phyloP scores from a whole-genome alignment of 1,284 basidiomycete genomes.

The Pisolithus thermaeus region DNA sequence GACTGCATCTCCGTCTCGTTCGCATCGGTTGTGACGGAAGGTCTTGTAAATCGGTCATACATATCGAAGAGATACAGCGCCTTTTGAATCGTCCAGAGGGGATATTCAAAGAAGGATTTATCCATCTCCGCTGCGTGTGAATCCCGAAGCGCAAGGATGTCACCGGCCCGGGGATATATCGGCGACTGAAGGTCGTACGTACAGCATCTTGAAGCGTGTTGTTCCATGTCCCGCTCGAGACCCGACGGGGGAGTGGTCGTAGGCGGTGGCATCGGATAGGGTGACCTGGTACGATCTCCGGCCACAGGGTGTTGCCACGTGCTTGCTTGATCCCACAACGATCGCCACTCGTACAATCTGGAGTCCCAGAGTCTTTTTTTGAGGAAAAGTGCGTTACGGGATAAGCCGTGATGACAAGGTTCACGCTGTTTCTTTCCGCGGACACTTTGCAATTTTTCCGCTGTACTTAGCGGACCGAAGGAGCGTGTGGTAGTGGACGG shows the following conservation, averaged over 20 bases:
- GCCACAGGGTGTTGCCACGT: constrained; percentile 25
- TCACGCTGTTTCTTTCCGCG: background rate
- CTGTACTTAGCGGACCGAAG: too few species aligned
- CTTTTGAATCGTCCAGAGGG: constrained; percentile 62
- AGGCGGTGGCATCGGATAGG: constrained; percentile 12
- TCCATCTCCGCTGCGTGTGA: constrained; percentile 50
- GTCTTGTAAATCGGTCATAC: constrained; percentile 23
- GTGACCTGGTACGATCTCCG: constrained; percentile 3
- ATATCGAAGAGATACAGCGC: constrained; percentile 56
- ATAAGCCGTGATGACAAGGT: constrained; percentile 47
- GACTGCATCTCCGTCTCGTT: background rate
- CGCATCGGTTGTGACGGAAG: background rate
- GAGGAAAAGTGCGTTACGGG: constrained; percentile 49
- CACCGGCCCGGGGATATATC: constrained; percentile 62
- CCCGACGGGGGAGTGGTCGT: constrained; percentile 20
- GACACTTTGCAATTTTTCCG: background rate
- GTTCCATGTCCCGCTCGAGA: constrained; percentile 22
- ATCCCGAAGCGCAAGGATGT: constrained; percentile 51
- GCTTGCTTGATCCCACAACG: constrained; percentile 21
- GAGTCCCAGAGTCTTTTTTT: constrained; percentile 55
- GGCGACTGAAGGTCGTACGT: constrained; percentile 24
- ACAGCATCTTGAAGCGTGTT: constrained; percentile 9
- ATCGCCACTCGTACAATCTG: constrained; percentile 39
- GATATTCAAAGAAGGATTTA: constrained; percentile 49
- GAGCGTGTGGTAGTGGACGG: too few species aligned